Base-by-base conservation (phyloP, 1,284 basidiomycete genomes). In the Cryptococcus sp. region DNA sequence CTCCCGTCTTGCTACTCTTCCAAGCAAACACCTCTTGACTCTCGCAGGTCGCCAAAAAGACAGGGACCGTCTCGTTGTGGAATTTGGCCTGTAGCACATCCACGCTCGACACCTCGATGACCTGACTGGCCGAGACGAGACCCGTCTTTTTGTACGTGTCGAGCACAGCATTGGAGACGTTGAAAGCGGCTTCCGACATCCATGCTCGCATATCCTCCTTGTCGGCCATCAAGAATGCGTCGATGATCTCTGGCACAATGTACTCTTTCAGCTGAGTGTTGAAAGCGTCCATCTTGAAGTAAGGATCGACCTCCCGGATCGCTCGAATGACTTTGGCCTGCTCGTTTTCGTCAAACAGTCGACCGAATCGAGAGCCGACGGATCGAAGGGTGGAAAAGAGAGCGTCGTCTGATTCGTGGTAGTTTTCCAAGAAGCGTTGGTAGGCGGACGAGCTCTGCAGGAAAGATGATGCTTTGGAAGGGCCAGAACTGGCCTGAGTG, bases 141-240 rank as follows among this genome's bases (percentile, higher is more conserved):
- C 93, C 92, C 67, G 93, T 89, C 50, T 82, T 80, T 46, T 95
- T 77, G 73, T 93, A 97, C 59, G 90, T 86, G 62, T 95, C 91
- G 81, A 99, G 87, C 3, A 92, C 95, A 3, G 94, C 94, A 86
- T 93, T 95, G 2, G 97, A 79, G 11, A 98, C 88, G 65, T 97
- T 97, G 73, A 92, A 91, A 2, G 91, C 92, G 4, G 90, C 95
- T 75, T 99, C 95, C 28, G 88, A 83, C 70, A 92, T 97, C 95
- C 95, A 99, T 60, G 82, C 82, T 65, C 82, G 82, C 59, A 99
- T 76, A 5, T 86, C 77, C 65, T 91, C 86, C 62, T 84, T 80
- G 65, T 97, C 93, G 10, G 89, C 92, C 46, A 81, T 84, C 58
- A 97, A 74, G 70, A 95, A 97, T 19, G 92, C 91, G 68, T 99